Evolutionary conservation across 2,329 filamentous ascomycete species (phyloP), one percentile per base, ranked within the genome.

Genomic region (Xylaria sp.): DNA sequence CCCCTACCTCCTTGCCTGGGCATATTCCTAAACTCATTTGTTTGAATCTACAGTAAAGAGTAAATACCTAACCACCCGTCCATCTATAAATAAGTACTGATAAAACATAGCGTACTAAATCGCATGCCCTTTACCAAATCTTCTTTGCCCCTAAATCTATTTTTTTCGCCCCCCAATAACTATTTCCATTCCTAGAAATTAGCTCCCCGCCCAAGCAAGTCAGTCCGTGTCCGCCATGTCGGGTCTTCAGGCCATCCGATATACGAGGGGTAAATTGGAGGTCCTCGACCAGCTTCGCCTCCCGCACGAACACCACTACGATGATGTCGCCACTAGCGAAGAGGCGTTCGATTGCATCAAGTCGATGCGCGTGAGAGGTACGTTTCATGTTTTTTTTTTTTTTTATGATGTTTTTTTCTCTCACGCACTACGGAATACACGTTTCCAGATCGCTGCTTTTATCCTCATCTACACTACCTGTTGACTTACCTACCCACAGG

Each of bases 261-360:
- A 95, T 80, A 83, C 85, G 63, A 86, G 89, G 60, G 92, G 92
- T 73, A 86, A 86, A 78, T 85, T 96, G 66, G 85, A 92, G 73
- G 93, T 96, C 72, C 87, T 96, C 63, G 92, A 96, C 79, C 93
- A 96, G 82, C 88, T 96, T n/a, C 88, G 89, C 70, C 86, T 96
- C 24, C 93, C 93, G 14, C 92, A 96, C 77, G 89, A 92, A 74
- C 90, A 93, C 76, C 88, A 92, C 79, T 96, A 94, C 79, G 92
- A 95, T 75, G 79, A 86, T 71, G 88, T 95, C 61, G 85, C 85
- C 34, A 92, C 88, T 11, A 88, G 89, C 70, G 87, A 90, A 74
- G 91, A 93, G 80, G 93, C 92, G 45, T 96, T 93, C 82, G 90
- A 93, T 78, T 92, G 91, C 75, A 96, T 96, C 81, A 90, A 89